Base-by-base conservation (phyloP, 106 monocot species). In the Platanthera guangdongensis region DNA sequence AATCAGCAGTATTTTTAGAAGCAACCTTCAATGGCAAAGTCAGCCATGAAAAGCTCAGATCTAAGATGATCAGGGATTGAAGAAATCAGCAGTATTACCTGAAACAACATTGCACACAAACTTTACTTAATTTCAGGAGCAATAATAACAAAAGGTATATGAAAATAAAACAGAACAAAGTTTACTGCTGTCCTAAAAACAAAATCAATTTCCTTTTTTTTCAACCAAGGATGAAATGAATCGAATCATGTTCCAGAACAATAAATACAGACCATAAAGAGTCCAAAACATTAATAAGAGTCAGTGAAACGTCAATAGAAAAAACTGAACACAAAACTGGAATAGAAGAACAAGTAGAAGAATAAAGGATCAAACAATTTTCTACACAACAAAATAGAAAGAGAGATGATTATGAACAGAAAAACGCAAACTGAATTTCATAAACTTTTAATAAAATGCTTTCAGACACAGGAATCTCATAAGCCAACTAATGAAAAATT, bases 11-110 rank as follows among this genome's bases (percentile, higher is more conserved):
- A 60, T 19, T 21, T 60, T n/a, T n/a, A 21, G 59, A n/a, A 60
- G 18, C 9, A 60, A 60, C 52, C 12, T 70, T 70, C 78, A 30
- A 78, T 78, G 2, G 69, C 69, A 9, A 78, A 8, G 32, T 62
- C 78, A 47, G 52, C 64, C 68, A 78, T 70, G 47, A 71, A 71
- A n/a, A 60, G 21, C 19, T 19, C 6, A 18, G 9, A 21, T 13
- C 19, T 7, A 1, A 60, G 21, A 0, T 60, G 8, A 60, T 19
- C 59, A 60, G 59, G 39, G 39, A 39, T 39, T 39, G 25, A 39
- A 6, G 8, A 60, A 6, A 19, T 8, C n/a, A 19, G 8, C 5
- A 4, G 59, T 60, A 60, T 19, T 21, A 21, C 59, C 59, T 60
- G 59, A n/a, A 60, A 60, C 9, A 60, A 60, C 21, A 19, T 6